Evolutionary conservation across 140 eudicot species (phyloP).

Genomic region (Oenanthe javanica): DNA sequence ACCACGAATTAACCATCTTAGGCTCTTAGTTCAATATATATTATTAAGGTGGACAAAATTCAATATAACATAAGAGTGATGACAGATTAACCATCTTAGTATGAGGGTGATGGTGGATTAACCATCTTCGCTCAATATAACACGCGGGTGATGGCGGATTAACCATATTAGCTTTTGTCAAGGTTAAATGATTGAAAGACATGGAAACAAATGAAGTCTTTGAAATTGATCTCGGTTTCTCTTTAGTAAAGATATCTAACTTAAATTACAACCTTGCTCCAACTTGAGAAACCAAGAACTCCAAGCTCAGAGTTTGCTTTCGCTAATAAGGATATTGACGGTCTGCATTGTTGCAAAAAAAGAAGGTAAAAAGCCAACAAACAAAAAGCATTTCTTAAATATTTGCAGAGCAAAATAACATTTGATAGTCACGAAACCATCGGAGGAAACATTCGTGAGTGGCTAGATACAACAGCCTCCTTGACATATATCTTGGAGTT

Average conservation of each 20-base stretch:
- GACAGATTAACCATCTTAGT: neutral
- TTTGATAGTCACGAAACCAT: neutral
- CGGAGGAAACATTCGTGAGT: constrained; percentile 49
- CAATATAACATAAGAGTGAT: neutral
- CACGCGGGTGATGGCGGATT: neutral
- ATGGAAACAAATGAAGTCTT: neutral
- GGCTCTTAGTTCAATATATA: no score
- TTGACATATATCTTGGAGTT: constrained; percentile 41
- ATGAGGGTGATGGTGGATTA: no score
- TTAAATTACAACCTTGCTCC: no score
- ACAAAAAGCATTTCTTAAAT: neutral
- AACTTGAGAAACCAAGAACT: neutral
- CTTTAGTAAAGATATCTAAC: no score
- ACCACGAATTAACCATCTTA: no score
- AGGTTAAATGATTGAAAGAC: neutral
- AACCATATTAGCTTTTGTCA: neutral
- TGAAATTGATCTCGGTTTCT: neutral
- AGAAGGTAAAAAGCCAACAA: neutral
- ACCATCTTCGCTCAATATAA: no score
- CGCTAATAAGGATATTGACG: neutral
- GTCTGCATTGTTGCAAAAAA: neutral
- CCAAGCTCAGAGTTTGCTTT: neutral
- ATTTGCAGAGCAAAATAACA: neutral
- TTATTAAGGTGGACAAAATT: neutral
- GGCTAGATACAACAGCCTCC: constrained; percentile 39